Percentiles rank a stretch among this genome's conserved stretches.
phyloP scores from a whole-genome alignment of 805 yeast species.

The Diddensiella transvaalensis region DNA sequence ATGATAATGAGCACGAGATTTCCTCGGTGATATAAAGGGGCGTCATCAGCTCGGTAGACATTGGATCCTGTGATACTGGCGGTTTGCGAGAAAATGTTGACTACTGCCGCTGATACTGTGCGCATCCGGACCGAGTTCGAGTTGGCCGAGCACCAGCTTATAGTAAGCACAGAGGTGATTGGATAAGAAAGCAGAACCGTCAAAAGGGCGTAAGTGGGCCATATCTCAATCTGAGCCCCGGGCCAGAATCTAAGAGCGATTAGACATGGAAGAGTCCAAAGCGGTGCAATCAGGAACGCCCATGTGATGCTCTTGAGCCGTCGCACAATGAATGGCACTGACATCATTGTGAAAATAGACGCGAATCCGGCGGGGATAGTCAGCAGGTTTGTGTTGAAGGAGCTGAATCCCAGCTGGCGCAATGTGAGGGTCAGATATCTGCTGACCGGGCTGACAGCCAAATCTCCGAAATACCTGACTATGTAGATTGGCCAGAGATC shows the following conservation, averaged over 20 bases:
- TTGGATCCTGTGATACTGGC: slow-evolving; percentile 52
- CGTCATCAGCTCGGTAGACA: slow-evolving; percentile 53
- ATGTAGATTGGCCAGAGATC: slow-evolving; percentile 54
- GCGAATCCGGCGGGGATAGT: slow-evolving; percentile 35
- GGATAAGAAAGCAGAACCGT: slow-evolving; percentile 28
- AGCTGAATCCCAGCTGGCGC: slow-evolving; percentile 47
- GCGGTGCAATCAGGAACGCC: slow-evolving; percentile 30
- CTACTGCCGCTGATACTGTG: slow-evolving; percentile 60
- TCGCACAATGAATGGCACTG: not conserved
- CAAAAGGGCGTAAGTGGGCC: slow-evolving; percentile 40
- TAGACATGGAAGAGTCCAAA: slow-evolving; percentile 36
- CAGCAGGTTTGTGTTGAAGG: slow-evolving; percentile 49
- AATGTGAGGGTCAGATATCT: slow-evolving; percentile 48
- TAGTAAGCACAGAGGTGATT: slow-evolving; percentile 49
- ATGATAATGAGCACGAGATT: slow-evolving; percentile 35
- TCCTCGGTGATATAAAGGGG: slow-evolving; percentile 59
- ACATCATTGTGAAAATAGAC: slow-evolving; percentile 24
- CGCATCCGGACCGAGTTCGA: slow-evolving; percentile 59
- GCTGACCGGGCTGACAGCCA: slow-evolving; percentile 36
- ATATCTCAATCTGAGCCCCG: slow-evolving; percentile 33
- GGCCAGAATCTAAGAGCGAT: slow-evolving; percentile 40
- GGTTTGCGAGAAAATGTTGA: slow-evolving; percentile 59
- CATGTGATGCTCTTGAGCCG: slow-evolving; percentile 20
- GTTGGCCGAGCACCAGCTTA: slow-evolving; percentile 59
- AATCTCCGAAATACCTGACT: slow-evolving; percentile 42